Evolutionary conservation across 192 early-diverging fungal genomes (phyloP).

Genomic region (Linnemannia zychae): DNA sequence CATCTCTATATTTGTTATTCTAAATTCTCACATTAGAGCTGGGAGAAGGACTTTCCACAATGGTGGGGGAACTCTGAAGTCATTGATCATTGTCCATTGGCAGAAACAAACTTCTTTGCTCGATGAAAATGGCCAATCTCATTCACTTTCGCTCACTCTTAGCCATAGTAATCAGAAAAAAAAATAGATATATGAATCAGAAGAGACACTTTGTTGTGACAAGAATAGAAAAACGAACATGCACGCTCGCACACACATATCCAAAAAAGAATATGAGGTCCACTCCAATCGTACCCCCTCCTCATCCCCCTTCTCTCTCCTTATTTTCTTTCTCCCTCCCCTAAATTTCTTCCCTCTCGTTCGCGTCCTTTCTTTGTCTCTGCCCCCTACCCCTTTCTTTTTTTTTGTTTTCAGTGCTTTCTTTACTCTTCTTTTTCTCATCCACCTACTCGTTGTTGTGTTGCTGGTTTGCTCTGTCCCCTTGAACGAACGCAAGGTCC

Average conservation of each 20-base stretch:
- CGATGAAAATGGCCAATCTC: not conserved
- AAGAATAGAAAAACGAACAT: not conserved
- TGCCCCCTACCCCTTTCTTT: not conserved
- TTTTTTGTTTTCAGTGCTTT: not conserved
- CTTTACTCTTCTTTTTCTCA: not conserved
- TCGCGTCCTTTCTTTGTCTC: not conserved
- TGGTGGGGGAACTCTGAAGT: constrained; percentile 33
- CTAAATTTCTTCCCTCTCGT: not conserved
- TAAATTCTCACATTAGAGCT: constrained; percentile 4
- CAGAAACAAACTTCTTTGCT: constrained; percentile 39
- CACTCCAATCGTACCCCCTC: not conserved
- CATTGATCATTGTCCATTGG: constrained; percentile 49
- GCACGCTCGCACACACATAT: not conserved
- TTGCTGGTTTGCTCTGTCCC: not conserved
- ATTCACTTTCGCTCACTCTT: not conserved
- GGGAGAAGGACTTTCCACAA: constrained; percentile 26
- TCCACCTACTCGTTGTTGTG: not conserved
- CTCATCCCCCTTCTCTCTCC: not conserved
- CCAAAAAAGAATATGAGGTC: not conserved
- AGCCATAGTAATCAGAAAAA: not conserved
- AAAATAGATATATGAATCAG: not conserved
- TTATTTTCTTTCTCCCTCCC: not conserved
- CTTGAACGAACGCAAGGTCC: constrained; percentile 4
- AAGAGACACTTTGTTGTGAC: not conserved
- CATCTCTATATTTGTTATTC: no score